Conservation (phyloP, 768 basidiomycete genomes). For the Megacollybia marginata region DNA sequence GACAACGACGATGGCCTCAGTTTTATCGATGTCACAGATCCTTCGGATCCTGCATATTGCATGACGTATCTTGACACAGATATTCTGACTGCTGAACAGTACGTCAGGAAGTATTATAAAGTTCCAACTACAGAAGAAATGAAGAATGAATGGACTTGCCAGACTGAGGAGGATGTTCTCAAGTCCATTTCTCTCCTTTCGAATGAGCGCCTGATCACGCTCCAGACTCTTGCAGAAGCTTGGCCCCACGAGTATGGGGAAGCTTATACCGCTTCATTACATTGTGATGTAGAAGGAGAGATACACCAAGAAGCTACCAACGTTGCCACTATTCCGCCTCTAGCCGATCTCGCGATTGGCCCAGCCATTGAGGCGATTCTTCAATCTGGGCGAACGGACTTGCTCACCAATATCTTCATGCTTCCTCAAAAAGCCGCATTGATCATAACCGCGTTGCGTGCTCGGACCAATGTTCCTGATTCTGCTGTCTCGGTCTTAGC, state of each 20-base stretch:
- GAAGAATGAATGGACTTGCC: not conserved
- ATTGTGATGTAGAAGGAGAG: not conserved
- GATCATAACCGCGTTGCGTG: constrained; percentile 13
- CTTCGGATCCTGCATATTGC: constrained; percentile 17
- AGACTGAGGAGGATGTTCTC: constrained; percentile 8
- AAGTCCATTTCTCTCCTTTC: constrained; percentile 9
- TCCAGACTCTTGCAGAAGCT: constrained; percentile 15
- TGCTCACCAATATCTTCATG: constrained; percentile 22
- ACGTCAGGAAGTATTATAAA: too few species aligned
- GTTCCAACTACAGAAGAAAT: constrained; percentile 3
- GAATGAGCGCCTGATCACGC: constrained; percentile 10
- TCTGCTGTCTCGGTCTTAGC: constrained; percentile 16
- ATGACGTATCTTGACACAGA: not conserved
- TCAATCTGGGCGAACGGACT: constrained; percentile 12
- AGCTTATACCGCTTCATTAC: not conserved
- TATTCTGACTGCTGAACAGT: constrained; percentile 3
- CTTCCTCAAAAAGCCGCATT: constrained; percentile 18
- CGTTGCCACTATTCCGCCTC: constrained; percentile 13
- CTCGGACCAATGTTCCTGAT: constrained; percentile 17
- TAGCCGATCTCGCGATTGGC: constrained; percentile 18
- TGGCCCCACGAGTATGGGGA: constrained; percentile 17
- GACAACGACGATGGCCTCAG: constrained; percentile 25
- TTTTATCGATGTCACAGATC: constrained; percentile 20
- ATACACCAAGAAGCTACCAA: not conserved
- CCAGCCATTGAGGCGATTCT: constrained; percentile 20